phyloP scores from a whole-genome alignment of 306 rosid species.

The Dalbergia cultrata region DNA sequence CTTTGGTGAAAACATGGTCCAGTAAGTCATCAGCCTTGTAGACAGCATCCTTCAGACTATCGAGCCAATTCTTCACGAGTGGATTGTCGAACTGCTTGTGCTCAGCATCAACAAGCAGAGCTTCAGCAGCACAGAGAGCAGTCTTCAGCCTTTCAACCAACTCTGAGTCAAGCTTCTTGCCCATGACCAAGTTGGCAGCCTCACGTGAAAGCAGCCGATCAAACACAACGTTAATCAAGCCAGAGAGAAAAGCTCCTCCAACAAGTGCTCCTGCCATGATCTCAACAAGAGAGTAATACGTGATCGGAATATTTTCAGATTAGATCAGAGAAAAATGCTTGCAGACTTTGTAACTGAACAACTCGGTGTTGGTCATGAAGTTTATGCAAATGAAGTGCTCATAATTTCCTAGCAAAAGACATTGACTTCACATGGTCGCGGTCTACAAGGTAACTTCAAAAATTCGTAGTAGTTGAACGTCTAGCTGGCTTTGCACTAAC shows the following conservation, averaged over 20 bases:
- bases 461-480: neutral
- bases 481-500: neutral
- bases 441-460: neutral
- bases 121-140: neutral
- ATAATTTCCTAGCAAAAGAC: too few relatives aligned
- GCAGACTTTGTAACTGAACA: too few relatives aligned
- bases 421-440: neutral
- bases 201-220: neutral
- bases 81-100: neutral
- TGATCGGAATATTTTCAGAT: neutral
- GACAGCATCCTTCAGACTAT: too few relatives aligned
- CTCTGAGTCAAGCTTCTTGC: neutral
- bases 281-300: neutral
- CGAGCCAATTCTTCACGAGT: too few relatives aligned
- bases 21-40: too few relatives aligned
- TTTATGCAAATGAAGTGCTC: too few relatives aligned
- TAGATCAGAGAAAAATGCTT: neutral
- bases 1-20: too few relatives aligned
- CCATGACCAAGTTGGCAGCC: neutral
- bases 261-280: neutral
- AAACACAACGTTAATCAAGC: neutral
- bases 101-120: neutral
- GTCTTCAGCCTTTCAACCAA: neutral
- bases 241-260: neutral
- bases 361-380: too few relatives aligned